Base-by-base conservation (phyloP, 208 protist genomes). In the Herpetomonas samuelpessoai region DNA sequence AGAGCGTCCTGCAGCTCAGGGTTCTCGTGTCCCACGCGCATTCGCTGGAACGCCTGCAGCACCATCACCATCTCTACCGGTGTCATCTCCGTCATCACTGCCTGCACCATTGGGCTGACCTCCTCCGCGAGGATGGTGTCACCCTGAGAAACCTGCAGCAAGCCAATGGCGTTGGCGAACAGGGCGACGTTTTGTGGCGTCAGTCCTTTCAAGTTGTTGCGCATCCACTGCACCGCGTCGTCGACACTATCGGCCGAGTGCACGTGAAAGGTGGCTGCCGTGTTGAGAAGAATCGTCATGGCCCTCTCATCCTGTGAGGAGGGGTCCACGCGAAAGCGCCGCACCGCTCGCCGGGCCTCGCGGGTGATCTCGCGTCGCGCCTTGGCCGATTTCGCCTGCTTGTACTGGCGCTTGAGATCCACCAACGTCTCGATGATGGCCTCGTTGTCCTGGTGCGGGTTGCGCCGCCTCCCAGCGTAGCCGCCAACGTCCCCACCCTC, bases 301-400 rank as follows among this genome's bases (percentile, higher is more conserved):
- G 83, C 74, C 47, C 83, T 81, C 68, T 95, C 88, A 54, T 95
- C 88, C 68, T 92, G 84, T 25, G 85, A 82, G 24, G 88, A 95
- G 12, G 78, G 74, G 57, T 95, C 88, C n/a, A 92, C 68, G 35
- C 76, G 83, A 3, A 51, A 58, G 1, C 70, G 54, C 18, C 78
- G 75, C 30, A 91, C 38, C 21, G 81, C 28, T n/a, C 71, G 66
- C 39, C 81, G 80, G 7, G 83, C 88, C 46, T 85, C 76, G 6
- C 61, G 57, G 49, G 62, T 19, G 60, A 91, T 81, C 3, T 63
- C 63, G 3, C 50, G 31, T 19, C 85, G 70, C 26, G 88, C 84
- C 67, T 82, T 82, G 14, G 14, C 30, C 9, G 62, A 71, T 53
- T 88, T 90, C 25, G 76, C 65, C 35, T 62, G 55, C 56, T 86